A percentile compares a stretch with the other conserved stretches of the same genome.
phyloP scores from a whole-genome alignment of 1,284 basidiomycete species.

The Gastroboletus turbinatus region DNA sequence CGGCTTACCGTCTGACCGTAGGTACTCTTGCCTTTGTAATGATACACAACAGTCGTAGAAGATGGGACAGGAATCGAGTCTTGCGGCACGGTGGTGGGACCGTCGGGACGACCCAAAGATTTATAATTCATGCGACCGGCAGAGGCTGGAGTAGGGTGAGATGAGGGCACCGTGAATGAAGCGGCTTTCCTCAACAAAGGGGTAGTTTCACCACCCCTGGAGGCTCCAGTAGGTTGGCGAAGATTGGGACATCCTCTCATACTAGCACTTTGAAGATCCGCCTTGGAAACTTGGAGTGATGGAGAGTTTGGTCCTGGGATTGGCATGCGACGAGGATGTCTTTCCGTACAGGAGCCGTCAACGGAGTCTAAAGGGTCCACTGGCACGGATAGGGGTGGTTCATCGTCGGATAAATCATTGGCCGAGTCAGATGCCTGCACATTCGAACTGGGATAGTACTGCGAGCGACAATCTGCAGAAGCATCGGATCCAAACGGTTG shows the following conservation, averaged over 20 bases:
- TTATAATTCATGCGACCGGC: neutral
- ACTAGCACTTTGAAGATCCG: constrained; percentile 49
- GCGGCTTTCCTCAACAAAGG: constrained; percentile 46
- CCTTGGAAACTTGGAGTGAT: constrained; percentile 37
- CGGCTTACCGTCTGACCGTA: constrained; percentile 78
- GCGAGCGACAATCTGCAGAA: constrained; percentile 57
- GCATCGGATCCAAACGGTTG: constrained; percentile 1
- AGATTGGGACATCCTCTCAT: constrained; percentile 2
- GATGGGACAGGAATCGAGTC: constrained; percentile 4
- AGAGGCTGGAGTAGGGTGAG: constrained; percentile 14
- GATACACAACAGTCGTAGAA: constrained; percentile 26
- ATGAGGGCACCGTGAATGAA: constrained; percentile 30
- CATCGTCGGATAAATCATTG: constrained; percentile 40
- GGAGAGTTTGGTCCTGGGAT: constrained; percentile 2
- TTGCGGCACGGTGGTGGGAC: neutral
- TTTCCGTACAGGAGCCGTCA: neutral
- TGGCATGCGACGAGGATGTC: constrained; percentile 3
- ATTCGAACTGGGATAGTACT: constrained; percentile 60
- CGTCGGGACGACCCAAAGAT: neutral
- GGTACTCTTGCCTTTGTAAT: constrained; percentile 61
- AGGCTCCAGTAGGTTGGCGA: neutral
- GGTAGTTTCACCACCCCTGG: constrained; percentile 30
- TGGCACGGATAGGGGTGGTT: constrained; percentile 12
- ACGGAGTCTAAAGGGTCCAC: constrained; percentile 27
- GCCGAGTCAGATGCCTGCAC: constrained; percentile 47